Base-by-base conservation (phyloP, 176 grass and related monocot genomes). In the Aegilops speltoides region DNA sequence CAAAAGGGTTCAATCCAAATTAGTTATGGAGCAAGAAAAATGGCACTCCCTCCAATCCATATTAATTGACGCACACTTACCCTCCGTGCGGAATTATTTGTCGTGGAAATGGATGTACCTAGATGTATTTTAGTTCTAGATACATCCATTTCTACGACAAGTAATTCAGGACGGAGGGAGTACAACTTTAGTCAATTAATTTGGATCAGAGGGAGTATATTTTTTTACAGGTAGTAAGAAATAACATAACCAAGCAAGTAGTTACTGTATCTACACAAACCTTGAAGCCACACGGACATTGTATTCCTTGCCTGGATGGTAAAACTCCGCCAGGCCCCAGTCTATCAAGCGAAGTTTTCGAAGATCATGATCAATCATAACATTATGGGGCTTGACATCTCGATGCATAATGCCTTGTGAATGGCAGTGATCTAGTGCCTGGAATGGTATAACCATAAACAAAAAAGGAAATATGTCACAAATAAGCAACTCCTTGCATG, bases 271-370 rank as follows among this genome's bases (percentile, higher is more conserved):
- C 23, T 71, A 52, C 56, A 93, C 78, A 59, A 89, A 98, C 95
- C 95, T 98, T 79, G 95, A 98, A 63, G 95, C 95, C 85, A 98
- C 95, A 89, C 95, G 91, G 63, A 95, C 95, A 89, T 98, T 98
- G 56, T 98, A 98, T 41, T 98, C 95, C 88, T 93, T 98, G 50
- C 91, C 93, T 83, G 95, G 91, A 88, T 98, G 95, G 71, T 98
- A 98, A 78, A 98, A 98, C 80, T 98, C 95, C 1, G 95, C 95
- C 74, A 98, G 88, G 54, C 95, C 95, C 95, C 95, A 98, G 50
- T 98, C 95, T 93, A 98, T 98, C 64, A 98, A 82, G 6, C 95
- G 89, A 71, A 98, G 91, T 85, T 98, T 98, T 17, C 89, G 93
- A 65, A 98, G 90, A 33, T 98, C 91, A 56, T 98, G 95, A 75